Base-by-base conservation (phyloP, 2,329 filamentous ascomycete species). In the Magnaporthiopsis incrustans region DNA sequence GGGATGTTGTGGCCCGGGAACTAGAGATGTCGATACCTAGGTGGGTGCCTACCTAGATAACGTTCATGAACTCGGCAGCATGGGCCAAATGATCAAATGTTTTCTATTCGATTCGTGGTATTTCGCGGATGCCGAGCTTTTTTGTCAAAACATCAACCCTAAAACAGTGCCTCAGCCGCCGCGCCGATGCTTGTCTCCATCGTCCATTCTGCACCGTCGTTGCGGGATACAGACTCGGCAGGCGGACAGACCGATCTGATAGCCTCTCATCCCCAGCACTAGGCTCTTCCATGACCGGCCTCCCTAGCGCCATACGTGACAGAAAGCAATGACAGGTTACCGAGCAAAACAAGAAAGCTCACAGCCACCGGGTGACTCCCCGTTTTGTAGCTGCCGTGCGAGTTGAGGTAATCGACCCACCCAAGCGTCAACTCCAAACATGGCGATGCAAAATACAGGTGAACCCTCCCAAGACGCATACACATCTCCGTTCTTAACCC, bases 401-500 rank as follows among this genome's bases (percentile, higher is more conserved):
- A n/a, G n/a, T n/a, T 35, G 10, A 8, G 12, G 33, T 12, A 10
- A 33, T 33, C 32, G 32, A 10, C 32, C 4, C 32, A 30, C 30
- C 30, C 30, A 30, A 30, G 30, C 30, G 7, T 30, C 30, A 30
- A 30, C 30, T 30, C 33, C 33, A 35, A 12, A 35, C 57, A 56
- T 59, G 44, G n/a, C 26, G 26, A 15, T 33, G 27, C 22, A 32
- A 61, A 61, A 44, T 44, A 22, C 57, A 35, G 33, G 33, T 8
- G 10, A 18, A 27, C 27, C 11, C 22, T 18, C 12, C 60, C n/a
- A n/a, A 6, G 30, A 30, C 30, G 30, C 30, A 61, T 15, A 61
- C 15, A 6, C 30, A 30, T n/a, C 18, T 14, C 22, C 38, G 18
- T 27, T 32, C 38, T 32, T 65, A 61, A 50, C 68, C 65, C 50